Base-by-base conservation (phyloP, 108 stramenopile species). In the Skeletonema marinoi region DNA sequence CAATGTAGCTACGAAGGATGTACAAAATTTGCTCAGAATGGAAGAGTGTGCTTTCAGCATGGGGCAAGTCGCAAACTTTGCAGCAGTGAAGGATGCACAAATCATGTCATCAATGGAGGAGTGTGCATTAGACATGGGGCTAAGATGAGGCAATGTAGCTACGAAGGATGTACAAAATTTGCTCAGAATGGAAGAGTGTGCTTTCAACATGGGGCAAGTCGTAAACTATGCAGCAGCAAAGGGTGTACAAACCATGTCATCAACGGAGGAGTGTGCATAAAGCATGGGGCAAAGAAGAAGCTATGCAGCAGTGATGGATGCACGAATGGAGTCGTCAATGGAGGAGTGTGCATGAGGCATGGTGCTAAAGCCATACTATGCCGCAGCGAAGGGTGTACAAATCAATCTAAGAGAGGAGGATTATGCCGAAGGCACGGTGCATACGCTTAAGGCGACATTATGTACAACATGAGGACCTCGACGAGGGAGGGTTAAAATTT, bases 311-410 rank as follows among this genome's bases (percentile, higher is more conserved):
- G 12, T 33, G 60, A 61, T n/a, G n/a, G 60, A 61, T 61, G 60
- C 11, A 33, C 30, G 9, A 61, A 61, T 16, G 6, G 6, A 19
- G 60, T 16, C 8, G 17, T 19, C 14, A 61, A 61, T 10, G n/a
- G 60, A 61, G 60, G 60, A 61, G 60, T 61, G 10, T 61, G 60
- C 60, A 61, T 2, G 6, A 6, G 3, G 11, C 60, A 61, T 61
- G 60, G 60, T 10, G 60, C 60, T 10, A 61, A 61, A 19, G 12
- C 3, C 14, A 46, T 14, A 46, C 10, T 11, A 46, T 17, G n/a
- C 60, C 2, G 32, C 32, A 33, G 11, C 1, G 16, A 61, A 17
- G 60, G 60, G 16, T 61, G 60, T 16, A 31, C 60, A 31, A 61
- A 61, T 13, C 8, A 32, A 3, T 11, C 16, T 9, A 61, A 61